phyloP scores from a whole-genome alignment of 2,329 filamentous ascomycete genomes.

The Aspergillus luchuensis region DNA sequence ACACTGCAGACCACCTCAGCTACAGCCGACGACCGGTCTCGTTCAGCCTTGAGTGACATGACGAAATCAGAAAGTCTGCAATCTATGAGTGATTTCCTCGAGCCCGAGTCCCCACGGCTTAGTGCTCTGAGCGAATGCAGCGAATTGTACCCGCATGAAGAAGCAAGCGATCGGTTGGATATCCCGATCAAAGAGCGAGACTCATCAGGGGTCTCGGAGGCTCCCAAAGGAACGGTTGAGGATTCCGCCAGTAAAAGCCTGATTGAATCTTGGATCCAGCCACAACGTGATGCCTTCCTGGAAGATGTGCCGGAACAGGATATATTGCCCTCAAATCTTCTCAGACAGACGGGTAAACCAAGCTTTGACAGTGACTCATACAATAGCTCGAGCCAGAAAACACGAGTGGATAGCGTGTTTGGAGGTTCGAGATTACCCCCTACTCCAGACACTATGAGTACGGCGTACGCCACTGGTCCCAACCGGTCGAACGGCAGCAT shows the following conservation, averaged over 20 bases:
- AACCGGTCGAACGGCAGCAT: slow-evolving; percentile 41
- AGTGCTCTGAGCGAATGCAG: slow-evolving; percentile 50
- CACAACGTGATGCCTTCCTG: slow-evolving; percentile 19
- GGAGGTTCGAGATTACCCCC: slow-evolving; percentile 40
- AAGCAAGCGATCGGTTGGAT: slow-evolving; percentile 28
- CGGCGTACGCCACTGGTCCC: slow-evolving; percentile 33
- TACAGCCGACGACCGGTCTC: slow-evolving; percentile 32
- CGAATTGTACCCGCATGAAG: slow-evolving; percentile 39
- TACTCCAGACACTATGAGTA: slow-evolving; percentile 49
- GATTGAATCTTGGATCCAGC: slow-evolving; percentile 38
- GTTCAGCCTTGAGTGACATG: slow-evolving; percentile 29
- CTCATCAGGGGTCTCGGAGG: slow-evolving; percentile 20
- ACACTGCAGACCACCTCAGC: slow-evolving; percentile 44
- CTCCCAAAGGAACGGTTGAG: slow-evolving; percentile 18
- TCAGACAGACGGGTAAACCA: slow-evolving; percentile 23
- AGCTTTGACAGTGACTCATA: slow-evolving; percentile 29
- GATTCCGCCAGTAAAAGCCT: slow-evolving; percentile 25
- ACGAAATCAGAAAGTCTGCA: slow-evolving; percentile 41
- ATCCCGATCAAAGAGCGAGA: slow-evolving; percentile 31
- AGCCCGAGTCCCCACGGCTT: slow-evolving; percentile 44
- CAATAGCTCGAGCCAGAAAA: slow-evolving; percentile 28
- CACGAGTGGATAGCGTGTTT: slow-evolving; percentile 37
- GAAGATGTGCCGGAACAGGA: slow-evolving; percentile 22
- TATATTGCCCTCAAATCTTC: slow-evolving; percentile 24
- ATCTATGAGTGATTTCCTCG: slow-evolving; percentile 36